Evolutionary conservation across 2,329 filamentous ascomycete genomes (phyloP).

Genomic region (Endoconidiophora laricicola): DNA sequence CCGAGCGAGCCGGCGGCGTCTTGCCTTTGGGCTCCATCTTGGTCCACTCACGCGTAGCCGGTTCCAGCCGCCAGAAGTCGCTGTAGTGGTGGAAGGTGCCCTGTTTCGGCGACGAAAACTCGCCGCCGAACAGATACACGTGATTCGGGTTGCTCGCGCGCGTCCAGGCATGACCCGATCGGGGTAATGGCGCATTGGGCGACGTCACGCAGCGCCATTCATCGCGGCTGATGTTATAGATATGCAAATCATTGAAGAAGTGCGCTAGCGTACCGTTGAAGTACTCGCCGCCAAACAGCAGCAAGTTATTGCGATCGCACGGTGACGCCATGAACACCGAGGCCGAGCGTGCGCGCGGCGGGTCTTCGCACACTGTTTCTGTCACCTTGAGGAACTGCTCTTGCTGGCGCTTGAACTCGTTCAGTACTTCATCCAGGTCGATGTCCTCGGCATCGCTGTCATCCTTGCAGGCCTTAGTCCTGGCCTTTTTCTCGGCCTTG

Average conservation of each 20-base stretch:
- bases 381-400: constrained; percentile 90
- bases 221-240: constrained; percentile 65
- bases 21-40: constrained; percentile 69
- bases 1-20: constrained; percentile 68
- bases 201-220: constrained; percentile 84
- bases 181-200: constrained; percentile 77
- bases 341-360: constrained; percentile 64
- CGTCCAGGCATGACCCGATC: constrained; percentile 90
- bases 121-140: constrained; percentile 86
- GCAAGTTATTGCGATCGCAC: constrained; percentile 68
- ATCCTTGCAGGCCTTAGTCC: constrained; percentile 53
- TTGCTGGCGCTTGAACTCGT: constrained; percentile 83
- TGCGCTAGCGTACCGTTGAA: constrained; percentile 79
- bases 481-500: constrained; percentile 76
- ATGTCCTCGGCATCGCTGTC: constrained; percentile 86
- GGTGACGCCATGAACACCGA: constrained; percentile 74
- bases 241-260: constrained; percentile 49
- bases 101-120: constrained; percentile 93
- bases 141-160: constrained; percentile 69
- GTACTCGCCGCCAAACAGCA: constrained; percentile 89
- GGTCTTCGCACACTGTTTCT: constrained; percentile 51
- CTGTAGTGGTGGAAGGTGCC: constrained; percentile 99
- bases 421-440: constrained; percentile 82
- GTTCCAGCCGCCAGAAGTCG: constrained; percentile 90
- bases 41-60: constrained; percentile 72